Percentiles rank a stretch among this genome's conserved stretches.
Conservation (phyloP, 495 filamentous ascomycete genomes). For the Choiromyces venosus region DNA sequence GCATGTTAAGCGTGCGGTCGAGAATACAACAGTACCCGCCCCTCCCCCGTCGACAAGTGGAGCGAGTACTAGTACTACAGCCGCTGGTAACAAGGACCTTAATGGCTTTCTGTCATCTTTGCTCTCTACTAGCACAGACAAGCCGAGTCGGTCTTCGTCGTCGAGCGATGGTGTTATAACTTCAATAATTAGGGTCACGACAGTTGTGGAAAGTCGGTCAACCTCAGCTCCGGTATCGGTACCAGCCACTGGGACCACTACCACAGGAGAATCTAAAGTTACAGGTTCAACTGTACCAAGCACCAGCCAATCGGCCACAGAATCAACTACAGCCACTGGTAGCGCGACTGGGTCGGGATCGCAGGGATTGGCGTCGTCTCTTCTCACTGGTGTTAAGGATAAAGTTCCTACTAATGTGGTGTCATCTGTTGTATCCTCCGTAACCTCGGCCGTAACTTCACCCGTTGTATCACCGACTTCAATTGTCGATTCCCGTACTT, state of each 20-base stretch:
- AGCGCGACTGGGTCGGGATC: constrained; percentile 13
- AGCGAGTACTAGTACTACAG: constrained; percentile 31
- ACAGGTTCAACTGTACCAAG: constrained; percentile 7
- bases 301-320: constrained; percentile 23
- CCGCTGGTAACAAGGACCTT: constrained; percentile 12
- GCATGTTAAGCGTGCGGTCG: constrained; percentile 55
- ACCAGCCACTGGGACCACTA: constrained; percentile 22
- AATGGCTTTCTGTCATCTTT: constrained; percentile 23
- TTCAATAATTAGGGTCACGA: neutral
- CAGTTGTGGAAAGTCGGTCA: constrained; percentile 10
- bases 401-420: constrained; percentile 26
- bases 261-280: constrained; percentile 13
- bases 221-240: constrained; percentile 26
- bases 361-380: constrained; percentile 6
- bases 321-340: constrained; percentile 18
- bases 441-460: constrained; percentile 2
- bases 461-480: constrained; percentile 9
- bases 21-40: constrained; percentile 48
- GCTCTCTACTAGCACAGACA: neutral
- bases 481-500: constrained; percentile 33
- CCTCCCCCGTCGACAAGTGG: constrained; percentile 25
- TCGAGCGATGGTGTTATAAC: neutral
- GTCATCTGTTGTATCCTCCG: constrained; percentile 12
- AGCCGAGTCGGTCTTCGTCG: neutral
- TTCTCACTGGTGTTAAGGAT: constrained; percentile 28